These are phyloP conservation scores for Pyrenophora graminea DNA, from an alignment of 2,329 filamentous ascomycete species.

Conservation along the genomic window DNA sequence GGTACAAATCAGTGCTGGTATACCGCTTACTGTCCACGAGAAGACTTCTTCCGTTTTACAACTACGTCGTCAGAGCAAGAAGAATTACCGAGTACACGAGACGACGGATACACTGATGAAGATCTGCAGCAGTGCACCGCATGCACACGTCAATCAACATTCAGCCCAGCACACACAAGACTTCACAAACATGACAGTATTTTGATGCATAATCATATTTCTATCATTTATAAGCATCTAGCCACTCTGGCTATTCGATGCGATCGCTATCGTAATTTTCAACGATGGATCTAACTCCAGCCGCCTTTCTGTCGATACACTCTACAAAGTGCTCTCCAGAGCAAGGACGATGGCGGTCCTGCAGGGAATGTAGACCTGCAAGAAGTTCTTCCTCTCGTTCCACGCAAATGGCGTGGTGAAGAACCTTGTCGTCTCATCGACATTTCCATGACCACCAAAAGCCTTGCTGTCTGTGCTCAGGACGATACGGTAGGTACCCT, in stretches of 20 bases:
- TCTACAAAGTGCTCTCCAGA: constrained; percentile 35
- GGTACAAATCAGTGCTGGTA: too few relatives aligned
- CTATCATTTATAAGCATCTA: neutral
- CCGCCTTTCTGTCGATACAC: neutral
- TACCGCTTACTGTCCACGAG: too few relatives aligned
- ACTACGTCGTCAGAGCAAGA: too few relatives aligned
- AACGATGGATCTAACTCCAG: neutral
- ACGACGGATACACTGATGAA: too few relatives aligned
- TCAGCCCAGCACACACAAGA: too few relatives aligned
- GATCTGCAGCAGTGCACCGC: too few relatives aligned
- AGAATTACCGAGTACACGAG: too few relatives aligned
- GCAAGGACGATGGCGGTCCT: constrained; percentile 71
- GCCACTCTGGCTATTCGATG: neutral
- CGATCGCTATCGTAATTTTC: neutral
- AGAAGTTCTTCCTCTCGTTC: constrained; percentile 88
- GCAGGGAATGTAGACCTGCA: constrained; percentile 86
- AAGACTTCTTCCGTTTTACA: too few relatives aligned
- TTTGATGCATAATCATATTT: neutral
- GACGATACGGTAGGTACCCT: constrained; percentile 85
- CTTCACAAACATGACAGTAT: too few relatives aligned
- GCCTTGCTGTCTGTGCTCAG: constrained; percentile 78
- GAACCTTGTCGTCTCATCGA: constrained; percentile 81
- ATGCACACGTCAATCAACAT: too few relatives aligned
- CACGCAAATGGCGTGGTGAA: constrained; percentile 90
- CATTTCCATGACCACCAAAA: constrained; percentile 78